Evolutionary conservation across 768 basidiomycete species (phyloP), one percentile per base, ranked within the genome.

Genomic region (Favolaschia claudopus): DNA sequence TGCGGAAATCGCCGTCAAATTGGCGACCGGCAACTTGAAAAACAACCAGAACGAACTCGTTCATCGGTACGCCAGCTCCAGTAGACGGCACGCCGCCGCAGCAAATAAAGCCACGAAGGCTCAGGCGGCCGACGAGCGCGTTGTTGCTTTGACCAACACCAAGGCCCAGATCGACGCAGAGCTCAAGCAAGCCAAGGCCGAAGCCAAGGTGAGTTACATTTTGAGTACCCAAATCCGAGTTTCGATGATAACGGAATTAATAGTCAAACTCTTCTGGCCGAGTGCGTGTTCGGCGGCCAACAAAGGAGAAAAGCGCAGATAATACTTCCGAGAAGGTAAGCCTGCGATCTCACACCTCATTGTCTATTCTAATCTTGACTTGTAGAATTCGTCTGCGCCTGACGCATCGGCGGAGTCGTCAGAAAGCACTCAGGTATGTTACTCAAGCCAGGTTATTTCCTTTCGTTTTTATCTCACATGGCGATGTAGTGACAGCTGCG

Each of bases 151-250:
- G 39, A n/a, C n/a, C n/a, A n/a, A n/a, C n/a, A n/a, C n/a, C n/a
- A n/a, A n/a, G n/a, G n/a, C n/a, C n/a, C n/a, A n/a, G n/a, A n/a
- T n/a, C n/a, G n/a, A n/a, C n/a, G n/a, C n/a, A n/a, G 12, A 42
- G 39, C 39, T 10, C 15, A 9, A 42, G 39, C 39, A 42, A 42
- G 12, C 12, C 12, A 42, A 42, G 39, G 39, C 39, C 10, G 39
- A 42, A 42, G 39, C 39, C 17, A 42, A 42, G 19, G 39, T 42
- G 72, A 69, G n/a, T 73, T 38, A 9, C 14, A 32, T 8, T 9
- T 8, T 33, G 34, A n/a, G n/a, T n/a, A n/a, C n/a, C 14, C 25
- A 9, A 24, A 39, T 22, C 25, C 9, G 12, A 24, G 20, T 24
- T 15, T 22, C 19, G 9, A 10, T 9, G 39, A 8, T 8, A 14